A percentile compares a stretch with the other conserved stretches of the same genome.
phyloP scores from a whole-genome alignment of 1,284 basidiomycete genomes.

The Heterobasidion parviporum region DNA sequence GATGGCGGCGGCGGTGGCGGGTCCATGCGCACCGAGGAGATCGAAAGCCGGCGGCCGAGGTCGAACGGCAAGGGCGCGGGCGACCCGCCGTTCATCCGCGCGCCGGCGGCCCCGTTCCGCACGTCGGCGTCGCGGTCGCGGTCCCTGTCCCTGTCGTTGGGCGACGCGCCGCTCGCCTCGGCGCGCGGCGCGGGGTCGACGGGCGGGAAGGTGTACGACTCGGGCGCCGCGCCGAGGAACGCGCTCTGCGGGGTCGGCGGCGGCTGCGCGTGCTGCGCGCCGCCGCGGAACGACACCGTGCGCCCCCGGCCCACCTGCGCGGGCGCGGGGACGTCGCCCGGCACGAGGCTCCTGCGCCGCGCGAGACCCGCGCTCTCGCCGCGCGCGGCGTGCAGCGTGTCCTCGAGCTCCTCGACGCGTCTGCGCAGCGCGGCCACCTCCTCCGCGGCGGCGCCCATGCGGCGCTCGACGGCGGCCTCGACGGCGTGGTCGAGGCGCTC shows the following conservation, averaged over 20 bases:
- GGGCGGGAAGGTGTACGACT: conserved; percentile 44
- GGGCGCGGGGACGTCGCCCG: conserved; percentile 8
- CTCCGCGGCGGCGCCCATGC: conserved; percentile 41
- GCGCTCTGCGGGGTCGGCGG: conserved; percentile 19
- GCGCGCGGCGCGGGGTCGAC: conserved; percentile 9
- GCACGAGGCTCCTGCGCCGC: conserved; percentile 9
- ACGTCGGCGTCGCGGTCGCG: neutral
- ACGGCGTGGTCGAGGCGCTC: conserved; percentile 51
- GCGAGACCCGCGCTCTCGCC: conserved; percentile 6
- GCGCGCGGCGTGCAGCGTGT: conserved; percentile 14
- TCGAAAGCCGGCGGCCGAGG: conserved; percentile 33
- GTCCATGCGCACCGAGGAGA: conserved; percentile 42
- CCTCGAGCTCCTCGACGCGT: conserved; percentile 30
- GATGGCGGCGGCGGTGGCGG: conserved; percentile 21
- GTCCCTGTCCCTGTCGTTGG: neutral
- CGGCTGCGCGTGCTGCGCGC: conserved; percentile 26
- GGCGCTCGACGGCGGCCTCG: conserved; percentile 48
- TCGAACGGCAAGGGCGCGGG: conserved; percentile 39
- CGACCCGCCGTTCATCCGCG: neutral
- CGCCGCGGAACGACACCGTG: conserved; percentile 14
- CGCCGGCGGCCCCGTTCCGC: neutral
- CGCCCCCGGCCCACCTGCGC: conserved; percentile 14
- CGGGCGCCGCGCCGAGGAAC: conserved; percentile 16
- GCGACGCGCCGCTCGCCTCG: neutral
- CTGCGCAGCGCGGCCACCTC: conserved; percentile 50